Evolutionary conservation across 1,139 yeast genomes (phyloP).

Genomic region (Taphrina flavorubra): DNA sequence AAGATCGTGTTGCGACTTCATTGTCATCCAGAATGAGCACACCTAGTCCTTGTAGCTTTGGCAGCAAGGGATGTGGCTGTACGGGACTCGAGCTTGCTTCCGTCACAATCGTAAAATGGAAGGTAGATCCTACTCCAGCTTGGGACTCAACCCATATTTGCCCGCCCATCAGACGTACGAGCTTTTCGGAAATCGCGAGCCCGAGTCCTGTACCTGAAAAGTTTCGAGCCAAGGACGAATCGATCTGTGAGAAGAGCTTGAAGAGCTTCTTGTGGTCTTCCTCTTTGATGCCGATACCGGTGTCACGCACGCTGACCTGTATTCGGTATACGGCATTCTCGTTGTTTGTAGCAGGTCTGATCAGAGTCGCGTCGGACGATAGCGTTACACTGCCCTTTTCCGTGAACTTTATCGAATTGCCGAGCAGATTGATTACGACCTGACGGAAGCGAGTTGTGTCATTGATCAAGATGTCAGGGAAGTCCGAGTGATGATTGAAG

Average conservation of each 20-base stretch:
- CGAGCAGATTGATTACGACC: constrained; percentile 83
- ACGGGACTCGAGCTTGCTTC: constrained; percentile 6
- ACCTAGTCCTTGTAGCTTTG: constrained; percentile 22
- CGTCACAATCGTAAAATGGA: constrained; percentile 53
- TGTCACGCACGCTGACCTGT: constrained; percentile 71
- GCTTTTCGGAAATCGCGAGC: constrained; percentile 47
- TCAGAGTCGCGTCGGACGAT: constrained; percentile 41
- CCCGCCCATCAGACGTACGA: constrained; percentile 63
- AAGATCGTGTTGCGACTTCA: constrained; percentile 24
- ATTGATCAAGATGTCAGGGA: constrained; percentile 75
- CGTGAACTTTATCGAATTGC: constrained; percentile 85
- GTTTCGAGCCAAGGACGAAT: constrained; percentile 63
- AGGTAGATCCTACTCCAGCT: constrained; percentile 62
- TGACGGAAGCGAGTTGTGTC: constrained; percentile 87
- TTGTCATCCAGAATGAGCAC: constrained; percentile 32
- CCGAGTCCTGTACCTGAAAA: constrained; percentile 70
- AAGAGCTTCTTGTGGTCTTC: constrained; percentile 60
- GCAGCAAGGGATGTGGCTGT: constrained; percentile 3
- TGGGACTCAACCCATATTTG: constrained; percentile 59
- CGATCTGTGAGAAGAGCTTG: constrained; percentile 67
- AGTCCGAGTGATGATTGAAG: constrained; percentile 34
- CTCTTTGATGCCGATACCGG: constrained; percentile 68
- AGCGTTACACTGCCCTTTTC: constrained; percentile 65
- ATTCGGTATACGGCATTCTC: constrained; percentile 50
- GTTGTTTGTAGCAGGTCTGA: not conserved